Conservation (phyloP, 202 grass and related monocot species). For the Elaeis oleifera region DNA sequence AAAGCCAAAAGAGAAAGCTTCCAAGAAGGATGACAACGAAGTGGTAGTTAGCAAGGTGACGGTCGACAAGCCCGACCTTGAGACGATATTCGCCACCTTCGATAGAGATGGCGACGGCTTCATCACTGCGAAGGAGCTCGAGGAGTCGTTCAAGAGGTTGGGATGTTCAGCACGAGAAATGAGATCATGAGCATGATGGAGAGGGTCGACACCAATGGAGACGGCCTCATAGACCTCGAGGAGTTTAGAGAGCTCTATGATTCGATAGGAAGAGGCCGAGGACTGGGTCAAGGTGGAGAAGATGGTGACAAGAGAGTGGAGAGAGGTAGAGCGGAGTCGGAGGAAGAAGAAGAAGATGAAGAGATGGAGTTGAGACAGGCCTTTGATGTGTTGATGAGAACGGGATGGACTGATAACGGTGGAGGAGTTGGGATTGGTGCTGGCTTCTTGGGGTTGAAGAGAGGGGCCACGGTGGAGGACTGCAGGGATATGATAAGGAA, state of each 20-base stretch:
- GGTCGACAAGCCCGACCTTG: slow-evolving; percentile 31
- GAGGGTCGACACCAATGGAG: slow-evolving; percentile 65
- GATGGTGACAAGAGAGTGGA: not conserved
- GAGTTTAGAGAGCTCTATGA: slow-evolving; percentile 86
- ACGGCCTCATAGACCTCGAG: slow-evolving; percentile 69
- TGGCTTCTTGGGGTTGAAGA: slow-evolving; percentile 51
- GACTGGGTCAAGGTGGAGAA: not conserved
- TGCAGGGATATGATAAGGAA: slow-evolving; percentile 67
- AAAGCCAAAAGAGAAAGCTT: not conserved
- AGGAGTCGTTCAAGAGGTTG: slow-evolving; percentile 61
- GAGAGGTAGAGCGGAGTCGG: not conserved
- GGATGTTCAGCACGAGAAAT: slow-evolving; percentile 37
- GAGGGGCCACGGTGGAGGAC: slow-evolving; percentile 32
- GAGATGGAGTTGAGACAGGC: slow-evolving; percentile 17
- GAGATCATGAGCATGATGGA: slow-evolving; percentile 42
- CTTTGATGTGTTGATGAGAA: slow-evolving; percentile 55
- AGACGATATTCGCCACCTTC: slow-evolving; percentile 72
- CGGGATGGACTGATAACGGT: slow-evolving; percentile 64
- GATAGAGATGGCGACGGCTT: slow-evolving; percentile 89
- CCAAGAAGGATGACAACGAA: not conserved
- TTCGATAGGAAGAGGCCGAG: slow-evolving; percentile 16
- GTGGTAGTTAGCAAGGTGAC: not conserved
- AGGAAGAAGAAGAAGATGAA: not conserved
- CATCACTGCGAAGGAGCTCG: slow-evolving; percentile 72
- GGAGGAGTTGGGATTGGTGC: slow-evolving; percentile 64